Conservation (phyloP, 345 rosid species). For the Abelmoschus esculentus region DNA sequence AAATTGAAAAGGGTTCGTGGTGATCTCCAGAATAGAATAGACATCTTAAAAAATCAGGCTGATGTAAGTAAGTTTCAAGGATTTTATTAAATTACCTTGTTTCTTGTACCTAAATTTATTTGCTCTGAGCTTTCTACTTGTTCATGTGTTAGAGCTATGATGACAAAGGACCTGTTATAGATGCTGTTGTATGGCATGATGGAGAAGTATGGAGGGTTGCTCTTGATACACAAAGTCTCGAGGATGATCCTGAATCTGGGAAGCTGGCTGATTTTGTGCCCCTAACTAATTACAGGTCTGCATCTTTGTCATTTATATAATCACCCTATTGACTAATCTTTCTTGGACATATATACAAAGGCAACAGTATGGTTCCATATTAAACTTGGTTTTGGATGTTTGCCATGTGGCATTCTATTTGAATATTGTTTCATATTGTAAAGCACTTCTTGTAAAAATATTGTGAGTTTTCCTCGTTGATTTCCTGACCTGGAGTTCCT, state of each 20-base stretch:
- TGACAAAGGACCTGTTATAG: conserved; percentile 92
- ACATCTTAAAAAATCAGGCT: conserved; percentile 71
- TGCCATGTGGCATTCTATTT: neutral
- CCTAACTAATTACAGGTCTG: conserved; percentile 74
- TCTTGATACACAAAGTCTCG: conserved; percentile 86
- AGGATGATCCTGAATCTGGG: conserved; percentile 70
- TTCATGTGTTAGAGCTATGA: conserved; percentile 52
- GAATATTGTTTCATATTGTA: neutral
- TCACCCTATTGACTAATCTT: conserved; percentile 1
- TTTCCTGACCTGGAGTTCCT: conserved; percentile 1
- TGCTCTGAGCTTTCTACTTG: conserved; percentile 9
- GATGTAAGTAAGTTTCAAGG: conserved; percentile 43
- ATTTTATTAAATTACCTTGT: conserved; percentile 13
- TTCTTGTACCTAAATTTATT: conserved; percentile 4
- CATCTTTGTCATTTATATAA: conserved; percentile 2
- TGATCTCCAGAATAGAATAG: conserved; percentile 81
- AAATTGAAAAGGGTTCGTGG: conserved; percentile 65
- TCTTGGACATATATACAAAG: neutral
- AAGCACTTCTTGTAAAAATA: neutral
- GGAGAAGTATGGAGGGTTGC: conserved; percentile 96
- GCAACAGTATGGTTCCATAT: neutral
- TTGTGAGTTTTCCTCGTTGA: neutral
- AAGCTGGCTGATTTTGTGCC: conserved; percentile 72
- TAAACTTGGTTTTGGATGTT: conserved; percentile 4
- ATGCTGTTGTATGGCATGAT: conserved; percentile 96